Evolutionary conservation across 2,329 filamentous ascomycete genomes (phyloP).

Genomic region (Hymenoscyphus infarciens): DNA sequence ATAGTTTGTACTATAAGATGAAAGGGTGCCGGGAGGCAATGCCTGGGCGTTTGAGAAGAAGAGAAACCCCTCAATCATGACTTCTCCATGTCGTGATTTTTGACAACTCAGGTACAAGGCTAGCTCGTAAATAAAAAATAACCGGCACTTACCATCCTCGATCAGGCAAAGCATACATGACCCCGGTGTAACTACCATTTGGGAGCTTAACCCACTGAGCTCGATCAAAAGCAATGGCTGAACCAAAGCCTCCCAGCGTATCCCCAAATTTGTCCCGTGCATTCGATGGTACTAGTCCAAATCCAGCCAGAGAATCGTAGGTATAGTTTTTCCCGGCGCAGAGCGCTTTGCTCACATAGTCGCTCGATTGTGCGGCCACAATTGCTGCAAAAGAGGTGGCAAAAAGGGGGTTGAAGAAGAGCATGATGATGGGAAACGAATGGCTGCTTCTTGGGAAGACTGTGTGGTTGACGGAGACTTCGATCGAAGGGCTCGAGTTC

Average conservation of each 20-base stretch:
- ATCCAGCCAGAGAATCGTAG: constrained; percentile 66
- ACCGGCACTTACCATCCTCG: constrained; percentile 56
- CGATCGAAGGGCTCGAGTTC: not conserved
- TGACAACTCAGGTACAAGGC: not conserved
- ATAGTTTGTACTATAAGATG: too few species aligned
- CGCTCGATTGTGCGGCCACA: constrained; percentile 8
- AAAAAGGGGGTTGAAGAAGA: not conserved
- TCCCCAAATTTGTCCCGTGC: constrained; percentile 65
- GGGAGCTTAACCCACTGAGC: constrained; percentile 53
- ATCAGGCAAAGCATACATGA: constrained; percentile 62
- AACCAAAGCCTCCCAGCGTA: constrained; percentile 65
- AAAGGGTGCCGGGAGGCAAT: too few species aligned
- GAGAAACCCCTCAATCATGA: not conserved
- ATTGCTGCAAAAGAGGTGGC: constrained; percentile 9
- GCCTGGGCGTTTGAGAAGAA: too few species aligned
- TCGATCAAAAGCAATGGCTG: constrained; percentile 59
- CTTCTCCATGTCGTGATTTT: not conserved
- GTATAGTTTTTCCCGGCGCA: constrained; percentile 55
- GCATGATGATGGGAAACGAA: not conserved
- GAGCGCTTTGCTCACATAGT: constrained; percentile 22
- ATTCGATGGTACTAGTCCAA: constrained; percentile 56
- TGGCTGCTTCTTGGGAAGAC: not conserved
- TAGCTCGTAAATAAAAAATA: not conserved
- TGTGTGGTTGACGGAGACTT: not conserved
- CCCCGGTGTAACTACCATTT: constrained; percentile 52